Evolutionary conservation across 1,139 yeast genomes (phyloP).

Genomic region (Pichia sp.): DNA sequence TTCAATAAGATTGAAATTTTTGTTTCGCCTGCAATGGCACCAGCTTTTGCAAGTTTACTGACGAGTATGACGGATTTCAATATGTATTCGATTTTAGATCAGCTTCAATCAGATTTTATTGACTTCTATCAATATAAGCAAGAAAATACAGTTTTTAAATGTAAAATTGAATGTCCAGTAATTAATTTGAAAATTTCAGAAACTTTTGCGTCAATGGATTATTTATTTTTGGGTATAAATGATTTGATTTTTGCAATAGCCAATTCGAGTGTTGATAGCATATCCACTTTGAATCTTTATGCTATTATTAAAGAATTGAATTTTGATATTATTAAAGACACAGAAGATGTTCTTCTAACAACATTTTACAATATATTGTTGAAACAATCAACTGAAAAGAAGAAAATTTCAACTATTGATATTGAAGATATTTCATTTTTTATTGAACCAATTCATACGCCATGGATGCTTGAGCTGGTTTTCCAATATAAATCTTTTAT

Average conservation of each 20-base stretch:
- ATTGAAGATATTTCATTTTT: conserved; percentile 10
- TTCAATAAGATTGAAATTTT: conserved; percentile 40
- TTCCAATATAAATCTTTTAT: conserved; percentile 22
- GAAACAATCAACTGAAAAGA: conserved; percentile 9
- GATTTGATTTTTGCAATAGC: conserved; percentile 9
- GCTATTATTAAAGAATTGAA: conserved; percentile 24
- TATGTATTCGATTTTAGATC: conserved; percentile 51
- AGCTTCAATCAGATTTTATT: conserved; percentile 57
- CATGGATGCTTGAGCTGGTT: conserved; percentile 34
- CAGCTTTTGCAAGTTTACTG: conserved; percentile 31
- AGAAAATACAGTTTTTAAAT: conserved; percentile 7
- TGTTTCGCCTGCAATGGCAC: conserved; percentile 34
- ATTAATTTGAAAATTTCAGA: conserved; percentile 43
- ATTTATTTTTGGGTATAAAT: conserved; percentile 7
- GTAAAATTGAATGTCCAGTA: conserved; percentile 45
- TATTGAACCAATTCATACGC: conserved; percentile 29
- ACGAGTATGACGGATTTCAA: conserved; percentile 30
- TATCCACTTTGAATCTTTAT: conserved; percentile 3
- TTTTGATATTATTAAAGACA: conserved; percentile 30
- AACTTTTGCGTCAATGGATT: conserved; percentile 1
- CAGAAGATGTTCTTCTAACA: conserved; percentile 4
- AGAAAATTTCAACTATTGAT: conserved; percentile 6
- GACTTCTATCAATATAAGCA: conserved; percentile 29
- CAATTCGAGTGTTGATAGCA: not conserved
- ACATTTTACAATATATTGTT: conserved; percentile 5